Base-by-base conservation (phyloP, 2,329 filamentous ascomycete species). In the Cladophialophora exuberans region DNA sequence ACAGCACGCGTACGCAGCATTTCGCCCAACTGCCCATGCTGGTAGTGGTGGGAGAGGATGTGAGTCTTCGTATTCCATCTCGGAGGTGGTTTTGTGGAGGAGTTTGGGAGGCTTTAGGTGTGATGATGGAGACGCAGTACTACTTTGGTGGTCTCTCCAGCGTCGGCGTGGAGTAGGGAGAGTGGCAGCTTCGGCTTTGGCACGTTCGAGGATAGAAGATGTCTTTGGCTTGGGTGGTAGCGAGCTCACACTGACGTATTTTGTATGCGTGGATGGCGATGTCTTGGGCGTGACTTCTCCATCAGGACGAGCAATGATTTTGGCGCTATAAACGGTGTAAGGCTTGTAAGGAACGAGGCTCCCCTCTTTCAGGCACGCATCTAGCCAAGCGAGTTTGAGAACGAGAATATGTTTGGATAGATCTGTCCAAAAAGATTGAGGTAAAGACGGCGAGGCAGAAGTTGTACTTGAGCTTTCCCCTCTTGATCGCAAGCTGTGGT, bases 61-160 rank as follows among this genome's bases (percentile, higher is more conserved):
- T 5, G 48, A 33, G 31, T 52, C 52, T 17, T 57, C 25, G 9
- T 58, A 54, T 22, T 95, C 88, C 54, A 92, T 81, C 55, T 96
- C 90, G 2, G 87, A 89, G 0, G 91, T 96, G 1, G 87, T 89
- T 66, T 88, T 79, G 31, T 84, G 84, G 7, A 85, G 67, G 4
- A 95, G 72, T 50, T 74, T 72, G 43, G 76, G 76, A 54, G 67
- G 72, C 2, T 61, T 55, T 3, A 36, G 61, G 59, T 48, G 22
- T 70, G 64, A 18, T 58, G 67, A 55, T 23, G 48, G 62, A 38
- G 47, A 57, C 22, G 52, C 61, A n/a, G 26, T 57, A n/a, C 39
- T 42, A 13, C 44, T 36, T 41, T 41, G 30, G 15, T 65, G 54
- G 31, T 65, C 61, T 31, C 63, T 62, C 23, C 58, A 64, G 33